These are phyloP conservation scores for Triticum aestivum DNA, from an alignment of 176 grass and related monocot genomes.

Conservation along the genomic window IWGSC_CS_RefSeq_v2.1 NC_057799.1:73103160-73103659, in stretches of 20 bases:
- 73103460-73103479: not conserved
- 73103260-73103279: not conserved
- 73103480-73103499: not conserved
- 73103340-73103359: not conserved
- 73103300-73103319: not conserved
- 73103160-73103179: not conserved
- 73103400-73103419: not conserved
- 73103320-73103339: not conserved
- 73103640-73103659: not conserved
- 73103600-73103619: not conserved
- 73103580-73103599: not conserved
- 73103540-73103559: not conserved
- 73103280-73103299: not conserved
- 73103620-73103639: not conserved
- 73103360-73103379: not conserved
- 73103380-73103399: not conserved
- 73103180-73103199: too few relatives aligned
- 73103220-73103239: not conserved
- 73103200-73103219: too few relatives aligned
- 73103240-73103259: not conserved
- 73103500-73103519: not conserved
- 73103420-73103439: not conserved
- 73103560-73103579: not conserved
- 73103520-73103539: not conserved
- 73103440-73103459: not conserved